Percentiles rank a stretch among this genome's conserved stretches.
Evolutionary conservation across 164 flowering plant species (phyloP).

Genomic region (Euptelea pleiosperma): DNA sequence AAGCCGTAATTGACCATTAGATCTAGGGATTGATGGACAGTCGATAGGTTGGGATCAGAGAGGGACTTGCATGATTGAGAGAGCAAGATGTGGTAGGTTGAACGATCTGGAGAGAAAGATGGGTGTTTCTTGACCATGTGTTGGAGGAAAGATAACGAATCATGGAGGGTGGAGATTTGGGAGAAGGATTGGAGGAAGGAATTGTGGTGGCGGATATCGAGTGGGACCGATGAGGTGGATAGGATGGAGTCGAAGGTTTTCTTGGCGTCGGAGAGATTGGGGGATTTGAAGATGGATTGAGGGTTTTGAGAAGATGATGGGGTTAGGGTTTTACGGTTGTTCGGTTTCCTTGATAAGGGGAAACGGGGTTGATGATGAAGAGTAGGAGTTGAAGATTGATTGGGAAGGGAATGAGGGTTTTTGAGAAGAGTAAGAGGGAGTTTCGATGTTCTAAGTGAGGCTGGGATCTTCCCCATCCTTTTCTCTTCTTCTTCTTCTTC

Average conservation of each 20-base stretch:
- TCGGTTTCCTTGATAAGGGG: constrained; percentile 24
- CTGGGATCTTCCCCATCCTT: constrained; percentile 52
- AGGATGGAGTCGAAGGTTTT: constrained; percentile 41
- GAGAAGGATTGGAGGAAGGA: constrained; percentile 61
- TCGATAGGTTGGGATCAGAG: constrained; percentile 23
- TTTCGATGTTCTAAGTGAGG: constrained; percentile 25
- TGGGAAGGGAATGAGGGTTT: constrained; percentile 18
- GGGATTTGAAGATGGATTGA: constrained; percentile 39
- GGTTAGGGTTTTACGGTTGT: constrained; percentile 16
- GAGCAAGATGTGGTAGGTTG: constrained; percentile 65
- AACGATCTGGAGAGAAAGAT: constrained; percentile 55
- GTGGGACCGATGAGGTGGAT: constrained; percentile 24
- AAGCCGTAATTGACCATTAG: constrained; percentile 59
- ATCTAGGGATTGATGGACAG: constrained; percentile 40
- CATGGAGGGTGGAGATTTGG: constrained; percentile 36
- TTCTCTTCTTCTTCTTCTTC: too few species aligned
- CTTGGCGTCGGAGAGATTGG: constrained; percentile 60
- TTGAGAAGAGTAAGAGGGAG: constrained; percentile 21
- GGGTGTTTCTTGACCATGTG: constrained; percentile 51
- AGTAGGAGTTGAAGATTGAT: background rate
- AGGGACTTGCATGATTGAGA: constrained; percentile 36
- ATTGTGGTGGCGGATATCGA: constrained; percentile 45
- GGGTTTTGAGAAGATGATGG: constrained; percentile 1
- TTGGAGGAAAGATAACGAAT: constrained; percentile 51
- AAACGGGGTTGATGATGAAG: constrained; percentile 7